Conservation (phyloP, 2,329 filamentous ascomycete species). For the Cryoendolithus antarcticus region DNA sequence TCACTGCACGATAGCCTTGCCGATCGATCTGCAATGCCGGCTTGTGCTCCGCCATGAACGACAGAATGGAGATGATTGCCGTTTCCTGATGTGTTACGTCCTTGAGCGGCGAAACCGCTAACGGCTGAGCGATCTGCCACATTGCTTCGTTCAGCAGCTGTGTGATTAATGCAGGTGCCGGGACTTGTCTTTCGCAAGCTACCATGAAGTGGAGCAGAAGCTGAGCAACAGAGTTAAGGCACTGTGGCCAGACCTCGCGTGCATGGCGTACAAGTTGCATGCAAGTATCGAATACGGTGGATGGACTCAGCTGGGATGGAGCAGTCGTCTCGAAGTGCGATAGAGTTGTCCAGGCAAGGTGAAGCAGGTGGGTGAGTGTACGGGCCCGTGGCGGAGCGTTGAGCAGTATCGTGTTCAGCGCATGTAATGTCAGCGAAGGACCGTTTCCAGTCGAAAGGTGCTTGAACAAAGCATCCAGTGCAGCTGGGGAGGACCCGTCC, state of each 20-base stretch:
- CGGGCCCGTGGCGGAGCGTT: no score
- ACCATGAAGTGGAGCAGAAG: slow-evolving; percentile 3
- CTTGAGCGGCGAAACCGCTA: slow-evolving; percentile 37
- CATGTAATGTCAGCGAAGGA: no score
- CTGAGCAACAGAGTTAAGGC: slow-evolving; percentile 19
- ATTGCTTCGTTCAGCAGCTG: slow-evolving; percentile 18
- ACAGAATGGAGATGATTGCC: slow-evolving; percentile 45
- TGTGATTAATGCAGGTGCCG: slow-evolving; percentile 2
- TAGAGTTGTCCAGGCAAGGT: neutral
- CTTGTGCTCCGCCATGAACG: slow-evolving; percentile 42
- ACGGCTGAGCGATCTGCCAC: slow-evolving; percentile 24
- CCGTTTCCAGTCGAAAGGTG: no score
- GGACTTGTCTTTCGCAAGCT: neutral
- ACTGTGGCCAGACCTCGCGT: slow-evolving; percentile 35
- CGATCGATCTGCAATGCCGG: slow-evolving; percentile 45
- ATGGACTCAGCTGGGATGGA: no score
- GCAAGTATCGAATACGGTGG: slow-evolving; percentile 26
- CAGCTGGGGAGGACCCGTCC: no score
- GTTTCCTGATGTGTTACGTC: slow-evolving; percentile 39
- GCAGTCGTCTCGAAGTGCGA: neutral
- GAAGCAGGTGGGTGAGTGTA: no score
- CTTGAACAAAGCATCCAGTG: no score
- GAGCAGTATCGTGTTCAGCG: no score
- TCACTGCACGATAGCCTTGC: slow-evolving; percentile 44
- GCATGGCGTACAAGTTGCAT: slow-evolving; percentile 39